These are phyloP conservation scores for Smallanthus sonchifolius DNA, from an alignment of 129 eudicot species.

Conservation along the genomic window DNA sequence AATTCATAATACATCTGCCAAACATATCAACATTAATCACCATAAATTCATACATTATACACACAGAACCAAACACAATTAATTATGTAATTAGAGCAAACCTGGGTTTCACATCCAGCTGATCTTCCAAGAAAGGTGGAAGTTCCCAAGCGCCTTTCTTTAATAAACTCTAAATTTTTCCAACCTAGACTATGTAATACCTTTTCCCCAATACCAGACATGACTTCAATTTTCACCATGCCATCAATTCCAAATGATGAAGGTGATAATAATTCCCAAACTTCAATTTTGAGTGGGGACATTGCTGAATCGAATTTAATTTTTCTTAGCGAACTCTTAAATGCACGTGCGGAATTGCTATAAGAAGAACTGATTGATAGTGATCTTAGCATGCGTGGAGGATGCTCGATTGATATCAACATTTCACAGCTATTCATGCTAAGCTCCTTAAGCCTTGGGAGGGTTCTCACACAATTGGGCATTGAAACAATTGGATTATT, in stretches of 20 bases:
- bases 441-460: not conserved
- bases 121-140: too few relatives aligned
- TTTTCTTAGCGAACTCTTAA: not conserved
- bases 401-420: not conserved
- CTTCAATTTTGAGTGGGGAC: not conserved
- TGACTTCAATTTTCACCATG: not conserved
- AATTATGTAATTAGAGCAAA: too few relatives aligned
- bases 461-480: conserved; percentile 9
- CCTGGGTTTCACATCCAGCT: too few relatives aligned
- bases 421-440: not conserved
- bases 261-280: too few relatives aligned
- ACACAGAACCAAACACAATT: too few relatives aligned
- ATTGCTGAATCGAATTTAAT: conserved; percentile 2
- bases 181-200: not conserved
- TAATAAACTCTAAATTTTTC: too few relatives aligned
- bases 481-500: not conserved
- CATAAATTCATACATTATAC: too few relatives aligned
- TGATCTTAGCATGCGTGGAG: not conserved
- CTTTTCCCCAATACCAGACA: not conserved
- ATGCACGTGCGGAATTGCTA: too few relatives aligned
- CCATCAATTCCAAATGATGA: not conserved
- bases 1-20: too few relatives aligned
- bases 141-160: too few relatives aligned
- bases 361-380: too few relatives aligned
- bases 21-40: too few relatives aligned